phyloP scores from a whole-genome alignment of 129 eudicot genomes.

The Pulicaria dysenterica region DNA sequence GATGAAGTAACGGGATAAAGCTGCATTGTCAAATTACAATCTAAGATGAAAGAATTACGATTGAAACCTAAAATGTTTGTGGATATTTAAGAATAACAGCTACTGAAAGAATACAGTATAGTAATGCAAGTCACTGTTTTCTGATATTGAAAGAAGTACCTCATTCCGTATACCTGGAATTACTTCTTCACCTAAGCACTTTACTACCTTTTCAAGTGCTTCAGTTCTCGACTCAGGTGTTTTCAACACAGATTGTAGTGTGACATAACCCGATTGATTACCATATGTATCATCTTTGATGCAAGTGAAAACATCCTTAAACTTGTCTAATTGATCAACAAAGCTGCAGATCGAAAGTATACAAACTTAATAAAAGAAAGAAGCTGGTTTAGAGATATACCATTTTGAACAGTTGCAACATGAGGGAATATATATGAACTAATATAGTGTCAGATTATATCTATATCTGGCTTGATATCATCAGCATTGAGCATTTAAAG shows the following conservation, averaged over 20 bases:
- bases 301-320: slow-evolving; percentile 53
- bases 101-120: slow-evolving; percentile 5
- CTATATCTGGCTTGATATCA: neutral
- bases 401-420: no score
- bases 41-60: slow-evolving; percentile 7
- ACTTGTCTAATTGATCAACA: slow-evolving; percentile 56
- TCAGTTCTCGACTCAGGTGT: slow-evolving; percentile 56
- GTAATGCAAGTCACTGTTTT: slow-evolving; percentile 5
- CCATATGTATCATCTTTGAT: slow-evolving; percentile 34
- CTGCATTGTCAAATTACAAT: slow-evolving; percentile 41
- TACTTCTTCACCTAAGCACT: slow-evolving; percentile 61
- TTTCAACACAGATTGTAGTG: slow-evolving; percentile 53
- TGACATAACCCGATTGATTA: slow-evolving; percentile 46
- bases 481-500: neutral
- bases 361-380: slow-evolving; percentile 7
- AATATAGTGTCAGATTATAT: neutral
- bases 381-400: neutral
- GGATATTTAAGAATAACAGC: neutral
- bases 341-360: slow-evolving; percentile 48
- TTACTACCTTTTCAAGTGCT: slow-evolving; percentile 70
- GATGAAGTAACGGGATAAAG: slow-evolving; percentile 69
- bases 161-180: slow-evolving; percentile 84
- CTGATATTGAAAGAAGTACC: slow-evolving; percentile 38
- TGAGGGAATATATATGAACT: neutral
- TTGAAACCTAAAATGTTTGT: neutral